A percentile compares a stretch with the other conserved stretches of the same genome.
Conservation (phyloP, 176 grass and related monocot species). For the Avena atlantica region DNA sequence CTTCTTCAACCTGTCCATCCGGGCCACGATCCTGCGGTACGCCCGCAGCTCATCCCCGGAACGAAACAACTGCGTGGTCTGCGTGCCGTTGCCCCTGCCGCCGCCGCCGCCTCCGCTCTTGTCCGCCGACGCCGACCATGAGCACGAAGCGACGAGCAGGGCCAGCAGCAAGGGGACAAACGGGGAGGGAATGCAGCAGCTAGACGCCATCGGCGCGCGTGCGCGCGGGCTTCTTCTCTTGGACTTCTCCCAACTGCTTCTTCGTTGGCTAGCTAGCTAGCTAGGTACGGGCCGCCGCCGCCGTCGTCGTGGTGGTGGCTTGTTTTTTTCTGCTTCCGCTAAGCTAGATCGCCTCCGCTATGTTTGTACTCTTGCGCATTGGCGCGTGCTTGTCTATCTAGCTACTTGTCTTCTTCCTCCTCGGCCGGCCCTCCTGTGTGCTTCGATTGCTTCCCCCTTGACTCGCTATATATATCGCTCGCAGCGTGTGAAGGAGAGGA, state of each 20-base stretch:
- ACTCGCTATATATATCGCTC: constrained; percentile 32
- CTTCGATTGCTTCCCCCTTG: not conserved
- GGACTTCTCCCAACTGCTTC: not conserved
- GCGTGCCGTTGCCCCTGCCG: not conserved
- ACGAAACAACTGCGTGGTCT: not conserved
- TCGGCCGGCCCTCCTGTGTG: not conserved
- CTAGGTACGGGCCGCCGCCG: not conserved
- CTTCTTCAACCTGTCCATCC: constrained; percentile 54
- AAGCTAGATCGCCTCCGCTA: not conserved
- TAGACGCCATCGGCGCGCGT: constrained; percentile 24
- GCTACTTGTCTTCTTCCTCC: constrained; percentile 42
- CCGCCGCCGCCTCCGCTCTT: not conserved
- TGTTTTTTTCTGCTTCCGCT: not conserved
- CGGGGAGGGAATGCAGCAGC: not conserved
- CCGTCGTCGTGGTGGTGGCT: not conserved
- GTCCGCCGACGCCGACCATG: not conserved
- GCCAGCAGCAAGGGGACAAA: constrained; percentile 39
- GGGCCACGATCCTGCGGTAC: constrained; percentile 49
- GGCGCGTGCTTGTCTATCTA: not conserved
- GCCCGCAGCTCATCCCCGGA: constrained; percentile 37
- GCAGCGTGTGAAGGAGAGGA: not conserved
- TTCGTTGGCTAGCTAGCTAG: not conserved
- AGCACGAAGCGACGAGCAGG: constrained; percentile 5
- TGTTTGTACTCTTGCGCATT: constrained; percentile 32
- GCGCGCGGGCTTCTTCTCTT: not conserved